These are phyloP conservation scores for Curvularia hawaiiensis DNA, from an alignment of 2,329 filamentous ascomycete species.

Conservation along the genomic window DNA sequence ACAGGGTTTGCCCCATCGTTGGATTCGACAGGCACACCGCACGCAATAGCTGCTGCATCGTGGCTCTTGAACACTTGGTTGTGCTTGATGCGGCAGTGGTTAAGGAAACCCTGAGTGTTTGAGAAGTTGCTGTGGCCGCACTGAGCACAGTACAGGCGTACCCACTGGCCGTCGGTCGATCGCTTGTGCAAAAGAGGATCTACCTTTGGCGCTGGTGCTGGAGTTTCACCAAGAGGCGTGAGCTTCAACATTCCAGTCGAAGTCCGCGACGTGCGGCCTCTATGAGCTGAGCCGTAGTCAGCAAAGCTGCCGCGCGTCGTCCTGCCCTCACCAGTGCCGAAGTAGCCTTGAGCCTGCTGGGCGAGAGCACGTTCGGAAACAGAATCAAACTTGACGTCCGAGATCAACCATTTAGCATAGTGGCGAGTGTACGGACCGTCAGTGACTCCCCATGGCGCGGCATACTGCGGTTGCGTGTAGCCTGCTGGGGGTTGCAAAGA, in stretches of 20 bases:
- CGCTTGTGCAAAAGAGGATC: constrained; percentile 85
- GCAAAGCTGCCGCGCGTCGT: constrained; percentile 77
- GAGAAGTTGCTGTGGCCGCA: constrained; percentile 91
- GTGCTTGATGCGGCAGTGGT: constrained; percentile 96
- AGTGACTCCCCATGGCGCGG: constrained; percentile 86
- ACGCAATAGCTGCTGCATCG: constrained; percentile 87
- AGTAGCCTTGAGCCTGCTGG: constrained; percentile 45
- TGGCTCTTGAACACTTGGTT: constrained; percentile 94
- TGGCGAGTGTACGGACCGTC: constrained; percentile 94
- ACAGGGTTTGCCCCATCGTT: constrained; percentile 56
- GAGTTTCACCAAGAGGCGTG: constrained; percentile 49
- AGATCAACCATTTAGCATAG: constrained; percentile 94
- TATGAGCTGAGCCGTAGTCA: constrained; percentile 57
- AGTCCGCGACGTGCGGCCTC: constrained; percentile 63
- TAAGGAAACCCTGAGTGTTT: constrained; percentile 98
- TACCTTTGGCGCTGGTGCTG: constrained; percentile 64
- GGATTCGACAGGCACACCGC: constrained; percentile 80
- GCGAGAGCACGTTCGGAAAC: constrained; percentile 46
- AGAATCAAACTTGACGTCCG: constrained; percentile 80
- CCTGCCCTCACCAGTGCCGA: constrained; percentile 66
- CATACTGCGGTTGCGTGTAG: constrained; percentile 73
- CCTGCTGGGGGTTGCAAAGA: constrained; percentile 67
- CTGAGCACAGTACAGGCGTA: constrained; percentile 86
- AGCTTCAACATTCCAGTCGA: constrained; percentile 58
- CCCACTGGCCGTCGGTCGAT: constrained; percentile 78